These are phyloP conservation scores for Passiflora organensis DNA, from an alignment of 345 rosid species.

Conservation along the genomic window DNA sequence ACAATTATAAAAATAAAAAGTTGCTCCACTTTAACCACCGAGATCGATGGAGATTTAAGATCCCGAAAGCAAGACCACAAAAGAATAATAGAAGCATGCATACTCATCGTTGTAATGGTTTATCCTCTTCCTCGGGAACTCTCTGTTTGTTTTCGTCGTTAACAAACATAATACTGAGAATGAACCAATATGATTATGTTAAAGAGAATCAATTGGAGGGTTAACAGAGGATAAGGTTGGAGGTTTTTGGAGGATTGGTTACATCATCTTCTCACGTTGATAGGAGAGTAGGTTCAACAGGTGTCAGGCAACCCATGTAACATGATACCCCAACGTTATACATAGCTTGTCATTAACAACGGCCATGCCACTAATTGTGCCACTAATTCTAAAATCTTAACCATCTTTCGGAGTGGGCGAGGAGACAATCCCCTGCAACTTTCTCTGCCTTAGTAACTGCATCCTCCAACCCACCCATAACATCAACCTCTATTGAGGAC, in stretches of 20 bases:
- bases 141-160: too few species aligned
- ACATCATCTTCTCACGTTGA: constrained; percentile 28
- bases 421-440: not conserved
- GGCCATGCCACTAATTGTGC: not conserved
- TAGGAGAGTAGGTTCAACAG: constrained; percentile 13
- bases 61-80: too few species aligned
- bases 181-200: too few species aligned
- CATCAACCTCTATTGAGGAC: not conserved
- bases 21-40: too few species aligned
- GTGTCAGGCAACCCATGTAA: constrained; percentile 21
- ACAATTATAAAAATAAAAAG: too few species aligned
- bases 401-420: not conserved
- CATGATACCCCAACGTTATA: constrained; percentile 19
- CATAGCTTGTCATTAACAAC: constrained; percentile 10
- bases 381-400: not conserved
- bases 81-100: too few species aligned
- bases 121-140: too few species aligned
- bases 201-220: not conserved
- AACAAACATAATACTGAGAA: too few species aligned
- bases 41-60: too few species aligned
- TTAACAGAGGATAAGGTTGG: not conserved
- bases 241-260: constrained; percentile 16
- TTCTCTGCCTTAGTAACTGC: not conserved
- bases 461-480: constrained; percentile 1
- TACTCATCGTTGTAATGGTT: too few species aligned